A percentile compares a stretch with the other conserved stretches of the same genome.
Conservation (phyloP, 495 filamentous ascomycete genomes). For the Aspergillus campestris region DNA sequence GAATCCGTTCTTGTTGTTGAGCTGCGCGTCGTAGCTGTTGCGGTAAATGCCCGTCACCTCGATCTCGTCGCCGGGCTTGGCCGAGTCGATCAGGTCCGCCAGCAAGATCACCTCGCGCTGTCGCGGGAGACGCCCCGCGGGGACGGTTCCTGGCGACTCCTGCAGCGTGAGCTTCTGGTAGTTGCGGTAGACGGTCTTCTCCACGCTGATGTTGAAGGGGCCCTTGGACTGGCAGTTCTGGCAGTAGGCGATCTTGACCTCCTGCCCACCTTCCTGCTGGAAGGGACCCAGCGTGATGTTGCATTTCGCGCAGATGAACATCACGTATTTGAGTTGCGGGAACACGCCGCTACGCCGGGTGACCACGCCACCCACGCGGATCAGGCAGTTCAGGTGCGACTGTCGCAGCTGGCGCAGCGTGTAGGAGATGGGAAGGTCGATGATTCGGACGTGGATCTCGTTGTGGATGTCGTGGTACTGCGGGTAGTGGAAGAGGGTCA, state of each 20-base stretch:
- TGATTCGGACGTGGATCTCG: slow-evolving; percentile 96
- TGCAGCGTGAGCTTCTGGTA: slow-evolving; percentile 98
- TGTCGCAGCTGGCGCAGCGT: slow-evolving; percentile 96
- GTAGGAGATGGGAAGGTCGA: slow-evolving; percentile 87
- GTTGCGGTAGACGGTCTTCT: slow-evolving; percentile 99
- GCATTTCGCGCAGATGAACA: slow-evolving; percentile 94
- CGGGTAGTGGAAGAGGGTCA: slow-evolving; percentile 88
- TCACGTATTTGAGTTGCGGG: slow-evolving; percentile 95
- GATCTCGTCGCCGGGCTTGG: slow-evolving; percentile 96
- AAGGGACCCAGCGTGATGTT: slow-evolving; percentile 87
- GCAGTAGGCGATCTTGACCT: slow-evolving; percentile 94
- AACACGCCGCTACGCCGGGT: slow-evolving; percentile 96
- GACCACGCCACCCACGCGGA: slow-evolving; percentile 91
- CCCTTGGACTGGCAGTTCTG: slow-evolving; percentile 96
- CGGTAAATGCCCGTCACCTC: slow-evolving; percentile 96
- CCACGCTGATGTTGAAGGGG: slow-evolving; percentile 91
- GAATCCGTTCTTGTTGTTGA: slow-evolving; percentile 99
- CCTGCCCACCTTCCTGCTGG: slow-evolving; percentile 90
- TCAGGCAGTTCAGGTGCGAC: slow-evolving; percentile 91
- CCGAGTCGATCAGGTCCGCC: slow-evolving; percentile 94
- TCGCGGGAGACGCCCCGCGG: slow-evolving; percentile 88
- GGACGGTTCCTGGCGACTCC: slow-evolving; percentile 95
- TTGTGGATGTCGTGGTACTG: slow-evolving; percentile 97
- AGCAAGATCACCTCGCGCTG: slow-evolving; percentile 93
- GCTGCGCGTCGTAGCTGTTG: slow-evolving; percentile 94